Evolutionary conservation across 768 basidiomycete genomes (phyloP).

Genomic region (Exidia glandulosa): DNA sequence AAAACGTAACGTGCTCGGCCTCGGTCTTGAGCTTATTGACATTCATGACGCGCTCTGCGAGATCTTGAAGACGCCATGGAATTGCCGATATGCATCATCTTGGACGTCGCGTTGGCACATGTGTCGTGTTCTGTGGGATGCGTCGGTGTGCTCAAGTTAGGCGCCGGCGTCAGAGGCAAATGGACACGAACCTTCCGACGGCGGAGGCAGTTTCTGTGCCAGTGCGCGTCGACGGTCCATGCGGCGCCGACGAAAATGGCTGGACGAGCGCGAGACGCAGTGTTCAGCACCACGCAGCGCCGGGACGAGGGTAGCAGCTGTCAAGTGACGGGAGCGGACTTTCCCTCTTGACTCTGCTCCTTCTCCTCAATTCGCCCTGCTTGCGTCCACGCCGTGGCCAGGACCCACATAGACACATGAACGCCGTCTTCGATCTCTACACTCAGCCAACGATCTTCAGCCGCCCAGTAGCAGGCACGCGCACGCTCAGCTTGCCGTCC

Average conservation of each 20-base stretch:
- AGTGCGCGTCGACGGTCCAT: slow-evolving; percentile 68
- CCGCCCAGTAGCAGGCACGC: no score
- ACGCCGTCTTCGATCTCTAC: no score
- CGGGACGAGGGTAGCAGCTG: no score
- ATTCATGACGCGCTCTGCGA: not conserved
- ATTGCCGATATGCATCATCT: slow-evolving; percentile 36
- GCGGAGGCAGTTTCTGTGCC: slow-evolving; percentile 49
- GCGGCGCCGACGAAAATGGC: not conserved
- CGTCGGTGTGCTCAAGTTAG: not conserved
- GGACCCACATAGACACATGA: no score
- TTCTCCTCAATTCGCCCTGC: no score
- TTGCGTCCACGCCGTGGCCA: no score
- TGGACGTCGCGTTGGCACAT: slow-evolving; percentile 59
- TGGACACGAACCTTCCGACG: slow-evolving; percentile 55
- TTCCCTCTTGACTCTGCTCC: no score
- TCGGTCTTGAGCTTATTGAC: not conserved
- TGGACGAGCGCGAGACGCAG: not conserved
- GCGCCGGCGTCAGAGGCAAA: slow-evolving; percentile 1
- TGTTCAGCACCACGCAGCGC: no score
- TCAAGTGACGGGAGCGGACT: no score
- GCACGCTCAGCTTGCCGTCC: no score
- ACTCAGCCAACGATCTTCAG: no score
- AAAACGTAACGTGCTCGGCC: not conserved
- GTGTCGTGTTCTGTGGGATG: slow-evolving; percentile 51
- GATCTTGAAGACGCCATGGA: not conserved